Conservation (phyloP, 2,329 filamentous ascomycete species). For the Arthrobotrys sinensis region DNA sequence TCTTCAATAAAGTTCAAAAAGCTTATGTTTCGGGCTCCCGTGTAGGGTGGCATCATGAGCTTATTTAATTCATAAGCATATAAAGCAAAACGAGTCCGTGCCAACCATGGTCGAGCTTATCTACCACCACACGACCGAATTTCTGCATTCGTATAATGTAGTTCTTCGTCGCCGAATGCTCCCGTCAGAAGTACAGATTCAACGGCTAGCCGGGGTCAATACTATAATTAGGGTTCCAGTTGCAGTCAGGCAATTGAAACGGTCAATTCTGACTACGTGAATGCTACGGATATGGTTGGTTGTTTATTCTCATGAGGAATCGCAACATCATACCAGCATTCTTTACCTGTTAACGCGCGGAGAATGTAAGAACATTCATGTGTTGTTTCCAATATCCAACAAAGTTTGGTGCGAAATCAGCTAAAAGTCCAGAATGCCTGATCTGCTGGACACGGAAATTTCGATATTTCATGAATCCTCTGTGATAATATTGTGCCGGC, state of each 20-base stretch:
- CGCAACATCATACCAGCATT: neutral
- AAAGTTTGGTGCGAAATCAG: neutral
- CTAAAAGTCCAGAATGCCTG: too few relatives aligned
- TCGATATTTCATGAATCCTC: too few relatives aligned
- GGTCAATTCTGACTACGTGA: neutral
- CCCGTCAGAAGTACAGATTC: neutral
- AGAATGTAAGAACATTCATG: neutral
- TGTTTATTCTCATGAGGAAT: neutral
- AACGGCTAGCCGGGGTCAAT: neutral
- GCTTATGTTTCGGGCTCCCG: slow-evolving; percentile 40
- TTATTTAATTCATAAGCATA: neutral
- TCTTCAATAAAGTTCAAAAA: slow-evolving; percentile 39
- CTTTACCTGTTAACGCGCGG: too few relatives aligned
- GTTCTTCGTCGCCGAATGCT: slow-evolving; percentile 12
- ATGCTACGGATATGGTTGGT: neutral
- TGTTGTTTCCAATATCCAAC: slow-evolving; percentile 21
- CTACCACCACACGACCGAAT: neutral
- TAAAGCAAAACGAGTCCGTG: slow-evolving; percentile 10
- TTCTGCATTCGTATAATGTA: slow-evolving; percentile 11
- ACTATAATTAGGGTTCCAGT: slow-evolving; percentile 10
- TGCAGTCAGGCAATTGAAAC: neutral
- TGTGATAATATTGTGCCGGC: too few relatives aligned
- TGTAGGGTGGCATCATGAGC: slow-evolving; percentile 12
- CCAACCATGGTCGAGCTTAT: slow-evolving; percentile 18
- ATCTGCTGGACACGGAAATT: too few relatives aligned